Conservation (phyloP, 2,329 filamentous ascomycete species). For the Pseudogymnoascus sp. region DNA sequence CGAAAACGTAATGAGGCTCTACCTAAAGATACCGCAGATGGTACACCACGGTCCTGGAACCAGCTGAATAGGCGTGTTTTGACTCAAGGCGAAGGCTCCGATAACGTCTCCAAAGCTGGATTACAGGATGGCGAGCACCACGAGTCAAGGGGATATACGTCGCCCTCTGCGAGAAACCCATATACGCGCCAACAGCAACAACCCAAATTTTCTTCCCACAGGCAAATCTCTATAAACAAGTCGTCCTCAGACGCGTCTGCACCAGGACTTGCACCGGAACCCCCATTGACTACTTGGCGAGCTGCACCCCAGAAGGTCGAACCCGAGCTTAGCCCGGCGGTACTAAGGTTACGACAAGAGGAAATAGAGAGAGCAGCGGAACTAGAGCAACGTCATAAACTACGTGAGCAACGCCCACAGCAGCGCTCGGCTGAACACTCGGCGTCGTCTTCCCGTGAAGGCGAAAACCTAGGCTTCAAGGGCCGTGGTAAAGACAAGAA, state of each 20-base stretch:
- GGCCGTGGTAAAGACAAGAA: constrained; percentile 5
- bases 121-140: background rate
- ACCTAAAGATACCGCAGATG: background rate
- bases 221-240: background rate
- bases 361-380: background rate
- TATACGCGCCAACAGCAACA: background rate
- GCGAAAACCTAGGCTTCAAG: background rate
- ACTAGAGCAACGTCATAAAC: background rate
- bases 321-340: background rate
- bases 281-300: background rate
- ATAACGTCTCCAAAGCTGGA: background rate
- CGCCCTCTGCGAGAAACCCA: background rate
- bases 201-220: background rate
- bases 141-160: background rate
- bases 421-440: background rate
- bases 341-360: background rate
- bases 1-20: background rate
- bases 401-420: background rate
- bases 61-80: background rate
- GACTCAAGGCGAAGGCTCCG: background rate
- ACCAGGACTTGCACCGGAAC: background rate
- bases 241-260: background rate
- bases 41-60: background rate
- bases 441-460: background rate
- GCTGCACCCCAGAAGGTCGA: background rate